Evolutionary conservation across 1,139 yeast species (phyloP).

Genomic region (Debaryomyces nepalensis): DNA sequence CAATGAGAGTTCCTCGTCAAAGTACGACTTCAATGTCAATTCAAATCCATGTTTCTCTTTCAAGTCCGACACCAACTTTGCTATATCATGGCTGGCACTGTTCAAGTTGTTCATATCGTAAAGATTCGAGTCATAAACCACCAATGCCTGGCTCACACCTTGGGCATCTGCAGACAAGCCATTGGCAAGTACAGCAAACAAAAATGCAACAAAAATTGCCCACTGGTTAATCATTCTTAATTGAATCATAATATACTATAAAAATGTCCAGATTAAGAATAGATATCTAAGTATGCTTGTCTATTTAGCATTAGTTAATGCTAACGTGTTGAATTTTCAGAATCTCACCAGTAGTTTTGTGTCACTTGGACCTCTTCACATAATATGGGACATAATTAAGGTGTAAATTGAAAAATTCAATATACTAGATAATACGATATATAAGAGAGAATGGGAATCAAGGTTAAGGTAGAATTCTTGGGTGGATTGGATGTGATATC

Average conservation of each 20-base stretch:
- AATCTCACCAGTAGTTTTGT: constrained; percentile 6
- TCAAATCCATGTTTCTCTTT: constrained; percentile 24
- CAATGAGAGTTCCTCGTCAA: constrained; percentile 31
- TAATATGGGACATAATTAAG: constrained; percentile 1
- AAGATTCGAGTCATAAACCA: constrained; percentile 37
- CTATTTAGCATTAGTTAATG: constrained; percentile 1
- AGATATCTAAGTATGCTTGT: constrained; percentile 2
- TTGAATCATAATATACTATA: constrained; percentile 7
- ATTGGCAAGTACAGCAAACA: constrained; percentile 16
- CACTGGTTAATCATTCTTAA: constrained; percentile 9
- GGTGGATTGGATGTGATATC: constrained; percentile 79
- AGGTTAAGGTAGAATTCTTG: constrained; percentile 49
- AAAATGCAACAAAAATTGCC: constrained; percentile 13
- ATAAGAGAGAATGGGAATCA: constrained; percentile 25
- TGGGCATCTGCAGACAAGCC: constrained; percentile 13
- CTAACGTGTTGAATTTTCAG: constrained; percentile 11
- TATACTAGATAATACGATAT: background rate
- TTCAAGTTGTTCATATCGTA: constrained; percentile 27
- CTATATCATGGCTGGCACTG: constrained; percentile 24
- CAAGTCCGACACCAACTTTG: constrained; percentile 28
- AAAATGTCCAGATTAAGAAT: constrained; percentile 5
- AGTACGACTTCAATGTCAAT: constrained; percentile 32
- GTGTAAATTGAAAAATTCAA: background rate
- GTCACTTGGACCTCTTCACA: constrained; percentile 3
- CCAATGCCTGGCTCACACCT: constrained; percentile 28